Evolutionary conservation across 2,329 filamentous ascomycete species (phyloP).

Genomic region (Fusarium sacchari): DNA sequence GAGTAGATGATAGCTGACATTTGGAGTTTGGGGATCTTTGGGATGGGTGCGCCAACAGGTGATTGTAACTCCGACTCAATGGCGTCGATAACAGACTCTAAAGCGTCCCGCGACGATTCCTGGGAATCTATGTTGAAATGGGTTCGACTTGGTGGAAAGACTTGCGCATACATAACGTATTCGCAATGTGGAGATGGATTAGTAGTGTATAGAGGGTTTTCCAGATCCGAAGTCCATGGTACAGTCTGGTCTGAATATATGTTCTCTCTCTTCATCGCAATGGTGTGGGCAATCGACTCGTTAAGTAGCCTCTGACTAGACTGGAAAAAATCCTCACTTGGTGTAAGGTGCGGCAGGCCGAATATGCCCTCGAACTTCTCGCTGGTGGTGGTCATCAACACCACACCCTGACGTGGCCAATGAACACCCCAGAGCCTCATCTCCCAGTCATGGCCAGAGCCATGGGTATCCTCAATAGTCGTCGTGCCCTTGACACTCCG

Average conservation of each 20-base stretch:
- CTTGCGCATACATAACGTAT: constrained; percentile 85
- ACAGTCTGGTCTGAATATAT: constrained; percentile 67
- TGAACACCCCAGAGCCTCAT: constrained; percentile 86
- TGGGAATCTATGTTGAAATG: constrained; percentile 48
- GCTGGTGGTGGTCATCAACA: constrained; percentile 88
- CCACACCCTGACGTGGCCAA: constrained; percentile 81
- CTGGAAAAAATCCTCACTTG: constrained; percentile 65
- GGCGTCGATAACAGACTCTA: constrained; percentile 54
- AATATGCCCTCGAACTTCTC: constrained; percentile 96
- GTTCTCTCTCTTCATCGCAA: constrained; percentile 71
- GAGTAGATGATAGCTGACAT: constrained; percentile 74
- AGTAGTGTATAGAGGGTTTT: constrained; percentile 67
- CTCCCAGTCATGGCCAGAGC: constrained; percentile 77
- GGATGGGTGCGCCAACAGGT: constrained; percentile 68
- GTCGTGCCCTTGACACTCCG: constrained; percentile 77
- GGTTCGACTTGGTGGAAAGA: constrained; percentile 64
- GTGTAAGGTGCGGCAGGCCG: constrained; percentile 83
- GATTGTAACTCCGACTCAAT: constrained; percentile 72
- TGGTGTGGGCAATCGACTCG: constrained; percentile 72
- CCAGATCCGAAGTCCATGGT: constrained; percentile 80
- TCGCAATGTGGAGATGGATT: constrained; percentile 82
- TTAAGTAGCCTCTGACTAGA: constrained; percentile 75
- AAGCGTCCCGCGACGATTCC: constrained; percentile 46
- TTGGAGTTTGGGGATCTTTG: constrained; percentile 64
- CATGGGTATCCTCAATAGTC: constrained; percentile 76